phyloP scores from a whole-genome alignment of 805 yeast genomes.

The Nakazawaea pomicola region DNA sequence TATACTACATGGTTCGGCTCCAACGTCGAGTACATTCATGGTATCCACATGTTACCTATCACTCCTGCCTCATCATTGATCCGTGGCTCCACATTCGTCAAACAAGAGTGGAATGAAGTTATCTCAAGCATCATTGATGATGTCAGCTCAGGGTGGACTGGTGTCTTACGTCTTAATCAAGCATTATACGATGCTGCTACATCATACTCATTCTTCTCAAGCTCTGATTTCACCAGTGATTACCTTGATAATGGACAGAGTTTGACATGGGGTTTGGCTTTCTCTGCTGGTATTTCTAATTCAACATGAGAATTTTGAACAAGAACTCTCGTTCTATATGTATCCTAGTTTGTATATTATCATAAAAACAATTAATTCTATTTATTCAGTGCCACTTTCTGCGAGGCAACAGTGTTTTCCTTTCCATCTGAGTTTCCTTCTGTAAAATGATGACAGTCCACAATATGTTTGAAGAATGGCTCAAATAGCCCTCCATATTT shows the following conservation, averaged over 20 bases:
- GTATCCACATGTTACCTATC: slow-evolving; percentile 74
- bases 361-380: too few species aligned
- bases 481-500: slow-evolving; percentile 15
- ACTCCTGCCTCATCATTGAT: slow-evolving; percentile 63
- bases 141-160: slow-evolving; percentile 67
- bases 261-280: slow-evolving; percentile 80
- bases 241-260: slow-evolving; percentile 83
- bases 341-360: too few species aligned
- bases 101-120: slow-evolving; percentile 61
- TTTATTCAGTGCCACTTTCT: too few species aligned
- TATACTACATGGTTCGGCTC: slow-evolving; percentile 74
- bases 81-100: slow-evolving; percentile 47
- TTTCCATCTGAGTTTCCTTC: too few species aligned
- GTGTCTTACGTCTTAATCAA: slow-evolving; percentile 64
- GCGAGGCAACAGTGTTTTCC: too few species aligned
- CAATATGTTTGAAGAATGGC: slow-evolving; percentile 19
- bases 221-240: slow-evolving; percentile 43
- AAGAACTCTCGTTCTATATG: too few species aligned
- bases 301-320: too few species aligned
- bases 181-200: slow-evolving; percentile 67
- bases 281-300: slow-evolving; percentile 51
- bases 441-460: slow-evolving; percentile 13
- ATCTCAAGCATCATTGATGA: slow-evolving; percentile 35
- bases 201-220: slow-evolving; percentile 59
- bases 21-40: slow-evolving; percentile 69